phyloP scores from a whole-genome alignment of 176 grass and related monocot species.

The Poa annua region DNA sequence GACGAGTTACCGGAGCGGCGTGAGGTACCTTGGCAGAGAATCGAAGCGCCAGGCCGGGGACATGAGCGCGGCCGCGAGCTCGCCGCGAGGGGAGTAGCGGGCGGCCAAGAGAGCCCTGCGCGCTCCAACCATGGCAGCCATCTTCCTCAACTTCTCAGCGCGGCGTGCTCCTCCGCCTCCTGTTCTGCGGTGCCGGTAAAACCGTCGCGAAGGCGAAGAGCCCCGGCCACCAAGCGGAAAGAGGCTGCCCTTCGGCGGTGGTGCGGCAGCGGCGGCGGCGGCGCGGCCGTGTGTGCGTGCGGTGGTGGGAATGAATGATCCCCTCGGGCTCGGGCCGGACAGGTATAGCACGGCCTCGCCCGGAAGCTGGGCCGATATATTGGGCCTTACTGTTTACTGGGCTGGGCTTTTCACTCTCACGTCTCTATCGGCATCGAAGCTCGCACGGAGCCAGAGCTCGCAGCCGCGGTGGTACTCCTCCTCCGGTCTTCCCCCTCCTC shows the following conservation, averaged over 20 bases:
- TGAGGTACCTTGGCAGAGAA: constrained; percentile 34
- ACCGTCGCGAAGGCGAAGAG: constrained; percentile 10
- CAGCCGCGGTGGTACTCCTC: neutral
- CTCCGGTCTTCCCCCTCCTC: too few relatives aligned
- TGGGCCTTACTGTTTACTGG: neutral
- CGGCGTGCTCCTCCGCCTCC: constrained; percentile 34
- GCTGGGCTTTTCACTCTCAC: neutral
- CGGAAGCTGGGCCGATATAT: neutral
- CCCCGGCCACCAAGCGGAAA: neutral
- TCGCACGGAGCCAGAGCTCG: constrained; percentile 23
- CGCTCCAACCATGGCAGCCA: constrained; percentile 57
- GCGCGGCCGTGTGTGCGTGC: constrained; percentile 13
- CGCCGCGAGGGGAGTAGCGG: constrained; percentile 43
- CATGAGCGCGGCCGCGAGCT: constrained; percentile 26
- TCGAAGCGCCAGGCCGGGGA: constrained; percentile 21
- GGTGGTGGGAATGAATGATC: neutral
- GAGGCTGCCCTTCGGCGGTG: neutral
- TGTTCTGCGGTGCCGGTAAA: constrained; percentile 2
- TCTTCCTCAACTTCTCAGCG: constrained; percentile 5
- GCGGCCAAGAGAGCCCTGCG: constrained; percentile 52
- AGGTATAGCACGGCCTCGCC: constrained; percentile 2
- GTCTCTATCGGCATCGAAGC: neutral
- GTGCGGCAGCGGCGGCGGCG: neutral
- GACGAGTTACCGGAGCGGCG: neutral
- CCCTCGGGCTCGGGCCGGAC: neutral